Evolutionary conservation across 2,329 filamentous ascomycete species (phyloP).

Genomic region (Pseudonectria foliicola): DNA sequence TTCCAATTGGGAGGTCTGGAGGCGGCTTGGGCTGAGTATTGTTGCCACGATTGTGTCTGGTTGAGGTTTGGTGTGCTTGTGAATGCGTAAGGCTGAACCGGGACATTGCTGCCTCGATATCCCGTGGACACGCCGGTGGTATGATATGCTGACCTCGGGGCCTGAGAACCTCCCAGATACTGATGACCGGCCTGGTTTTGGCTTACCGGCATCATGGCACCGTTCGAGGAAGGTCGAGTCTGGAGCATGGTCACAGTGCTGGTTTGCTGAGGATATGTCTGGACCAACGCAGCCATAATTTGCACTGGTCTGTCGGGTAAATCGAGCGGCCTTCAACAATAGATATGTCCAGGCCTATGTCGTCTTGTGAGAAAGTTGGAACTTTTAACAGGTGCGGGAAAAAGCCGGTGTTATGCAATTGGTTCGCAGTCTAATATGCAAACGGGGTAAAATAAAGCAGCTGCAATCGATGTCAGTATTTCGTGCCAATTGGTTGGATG

Average conservation of each 20-base stretch:
- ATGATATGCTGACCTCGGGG: constrained; percentile 24
- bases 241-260: constrained; percentile 70
- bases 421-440: constrained; percentile 10
- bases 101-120: constrained; percentile 50
- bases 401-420: constrained; percentile 1
- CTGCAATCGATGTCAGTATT: constrained; percentile 6
- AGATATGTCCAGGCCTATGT: constrained; percentile 12
- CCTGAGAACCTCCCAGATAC: constrained; percentile 36
- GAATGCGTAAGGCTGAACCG: constrained; percentile 72
- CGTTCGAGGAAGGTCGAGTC: constrained; percentile 55
- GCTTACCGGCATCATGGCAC: constrained; percentile 40
- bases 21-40: constrained; percentile 24
- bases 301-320: constrained; percentile 6
- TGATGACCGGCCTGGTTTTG: constrained; percentile 45
- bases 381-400: constrained; percentile 2
- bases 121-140: constrained; percentile 32
- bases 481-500: background rate
- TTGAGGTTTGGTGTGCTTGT: constrained; percentile 61
- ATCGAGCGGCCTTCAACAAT: constrained; percentile 11
- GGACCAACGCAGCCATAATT: constrained; percentile 79
- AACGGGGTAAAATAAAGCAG: constrained; percentile 8
- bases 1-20: constrained; percentile 14
- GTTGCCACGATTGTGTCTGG: constrained; percentile 45
- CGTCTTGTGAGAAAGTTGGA: constrained; percentile 4
- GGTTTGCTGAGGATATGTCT: constrained; percentile 71